A percentile compares a stretch with the other conserved stretches of the same genome.
phyloP scores from a whole-genome alignment of 805 yeast genomes.

The Pichia nanzhaoensis region DNA sequence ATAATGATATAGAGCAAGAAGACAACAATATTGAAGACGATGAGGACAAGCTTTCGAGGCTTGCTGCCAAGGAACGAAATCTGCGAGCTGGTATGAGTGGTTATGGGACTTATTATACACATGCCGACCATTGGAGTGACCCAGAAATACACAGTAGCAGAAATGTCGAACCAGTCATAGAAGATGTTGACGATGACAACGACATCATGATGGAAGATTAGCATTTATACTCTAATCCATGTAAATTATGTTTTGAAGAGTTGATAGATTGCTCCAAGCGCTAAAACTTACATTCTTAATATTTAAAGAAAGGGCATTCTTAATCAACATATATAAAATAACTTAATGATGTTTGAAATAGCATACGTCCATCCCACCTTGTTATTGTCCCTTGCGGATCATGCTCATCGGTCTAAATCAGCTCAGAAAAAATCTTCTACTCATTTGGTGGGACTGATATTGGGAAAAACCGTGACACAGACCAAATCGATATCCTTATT shows the following conservation, averaged over 20 bases:
- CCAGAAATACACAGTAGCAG: too few relatives aligned
- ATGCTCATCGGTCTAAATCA: neutral
- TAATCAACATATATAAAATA: too few relatives aligned
- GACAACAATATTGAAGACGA: neutral
- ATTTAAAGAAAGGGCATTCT: too few relatives aligned
- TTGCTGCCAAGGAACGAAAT: constrained; percentile 1
- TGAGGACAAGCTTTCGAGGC: neutral
- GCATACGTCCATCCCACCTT: constrained; percentile 5
- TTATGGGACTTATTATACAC: constrained; percentile 15
- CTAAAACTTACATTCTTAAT: neutral
- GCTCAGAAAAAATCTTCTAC: too few relatives aligned
- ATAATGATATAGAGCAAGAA: neutral
- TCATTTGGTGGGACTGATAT: constrained; percentile 8
- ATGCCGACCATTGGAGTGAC: constrained; percentile 11
- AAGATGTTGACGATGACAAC: constrained; percentile 8
- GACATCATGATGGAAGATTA: constrained; percentile 11
- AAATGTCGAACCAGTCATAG: neutral
- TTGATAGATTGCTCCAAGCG: neutral
- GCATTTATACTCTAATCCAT: neutral
- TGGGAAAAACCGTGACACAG: constrained; percentile 7
- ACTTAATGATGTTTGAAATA: neutral
- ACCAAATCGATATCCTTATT: constrained; percentile 5
- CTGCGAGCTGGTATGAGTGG: constrained; percentile 13
- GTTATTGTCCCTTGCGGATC: constrained; percentile 12
- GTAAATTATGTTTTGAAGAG: neutral